Base-by-base conservation (phyloP, 2,329 filamentous ascomycete species). In the Talaromyces albobiverticillius region DNA sequence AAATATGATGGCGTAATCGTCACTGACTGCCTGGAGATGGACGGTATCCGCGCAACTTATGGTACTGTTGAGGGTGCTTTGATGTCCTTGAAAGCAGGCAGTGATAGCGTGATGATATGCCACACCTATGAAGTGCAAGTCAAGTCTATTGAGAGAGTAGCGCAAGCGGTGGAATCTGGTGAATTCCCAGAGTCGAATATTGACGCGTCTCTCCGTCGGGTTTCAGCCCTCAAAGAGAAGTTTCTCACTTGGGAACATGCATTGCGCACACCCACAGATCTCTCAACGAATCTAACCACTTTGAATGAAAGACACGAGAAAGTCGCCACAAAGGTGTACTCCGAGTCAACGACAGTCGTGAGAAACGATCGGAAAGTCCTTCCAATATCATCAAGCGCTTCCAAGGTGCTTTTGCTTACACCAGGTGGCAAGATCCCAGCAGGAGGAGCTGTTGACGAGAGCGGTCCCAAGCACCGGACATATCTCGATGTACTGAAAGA, bases 21-120 rank as follows among this genome's bases (percentile, higher is more conserved):
- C 3, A 76, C 73, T 4, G 74, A 77, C 45, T 77, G 73, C 57
- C 62, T 77, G 36, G 73, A 77, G 55, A 75, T 76, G 74, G 70
- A 76, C 38, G 71, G 73, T 2, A 72, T 76, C 8, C 66, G 69
- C 16, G 63, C 67, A 3, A 74, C 69, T 13, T 72, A 70, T 56
- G 72, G 72, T 2, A 74, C 73, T 1, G 72, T 74, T 46, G 66
- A 67, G 46, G 71, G 70, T 34, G 69, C 74, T 3, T 66, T 73
- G 5, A 68, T 74, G 54, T 70, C 73, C 6, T 60, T 78, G 23
- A 70, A 68, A 52, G 72, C 75, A 29, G 74, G 76, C 18, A 70
- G 69, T 46, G 75, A 78, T 53, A 76, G 71, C 51, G 61, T 74
- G 5, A 76, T 77, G 72, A 63, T 78, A n/a, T 76, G 73, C 41